Conservation (phyloP, 2,329 filamentous ascomycete genomes). For the Pochonia chlamydosporia region DNA sequence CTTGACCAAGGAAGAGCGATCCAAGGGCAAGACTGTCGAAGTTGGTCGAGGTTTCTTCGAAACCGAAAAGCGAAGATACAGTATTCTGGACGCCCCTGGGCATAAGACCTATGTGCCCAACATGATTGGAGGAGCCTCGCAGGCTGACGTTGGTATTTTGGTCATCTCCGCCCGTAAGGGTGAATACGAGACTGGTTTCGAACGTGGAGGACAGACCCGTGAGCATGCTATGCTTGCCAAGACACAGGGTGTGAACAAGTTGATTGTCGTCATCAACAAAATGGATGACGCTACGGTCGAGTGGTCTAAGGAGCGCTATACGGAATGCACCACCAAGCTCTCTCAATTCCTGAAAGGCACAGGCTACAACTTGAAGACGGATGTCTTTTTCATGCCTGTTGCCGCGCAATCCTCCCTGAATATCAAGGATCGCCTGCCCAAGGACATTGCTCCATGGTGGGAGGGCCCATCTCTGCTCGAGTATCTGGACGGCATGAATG, state of each 20-base stretch:
- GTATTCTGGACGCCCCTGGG: conserved; percentile 91
- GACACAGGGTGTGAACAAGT: conserved; percentile 96
- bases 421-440: conserved; percentile 82
- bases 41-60: conserved; percentile 95
- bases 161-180: conserved; percentile 96
- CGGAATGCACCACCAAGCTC: conserved; percentile 89
- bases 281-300: conserved; percentile 98
- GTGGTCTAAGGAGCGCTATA: conserved; percentile 89
- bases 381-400: conserved; percentile 93
- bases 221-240: conserved; percentile 98
- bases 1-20: conserved; percentile 90
- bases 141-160: conserved; percentile 89
- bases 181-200: conserved; percentile 98
- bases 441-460: conserved; percentile 75
- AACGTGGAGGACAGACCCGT: conserved; percentile 90
- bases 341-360: conserved; percentile 82
- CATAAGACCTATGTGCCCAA: conserved; percentile 97
- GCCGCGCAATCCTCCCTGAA: conserved; percentile 81
- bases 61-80: conserved; percentile 93
- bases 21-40: conserved; percentile 97
- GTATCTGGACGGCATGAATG: conserved; percentile 89
- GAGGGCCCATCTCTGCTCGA: conserved; percentile 86
- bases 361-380: conserved; percentile 89
- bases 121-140: conserved; percentile 95
- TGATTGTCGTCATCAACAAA: conserved; percentile 95